These are phyloP conservation scores for Globisporangium mamillatum DNA, from an alignment of 352 stramenopile genomes.

Conservation along the genomic window DNA sequence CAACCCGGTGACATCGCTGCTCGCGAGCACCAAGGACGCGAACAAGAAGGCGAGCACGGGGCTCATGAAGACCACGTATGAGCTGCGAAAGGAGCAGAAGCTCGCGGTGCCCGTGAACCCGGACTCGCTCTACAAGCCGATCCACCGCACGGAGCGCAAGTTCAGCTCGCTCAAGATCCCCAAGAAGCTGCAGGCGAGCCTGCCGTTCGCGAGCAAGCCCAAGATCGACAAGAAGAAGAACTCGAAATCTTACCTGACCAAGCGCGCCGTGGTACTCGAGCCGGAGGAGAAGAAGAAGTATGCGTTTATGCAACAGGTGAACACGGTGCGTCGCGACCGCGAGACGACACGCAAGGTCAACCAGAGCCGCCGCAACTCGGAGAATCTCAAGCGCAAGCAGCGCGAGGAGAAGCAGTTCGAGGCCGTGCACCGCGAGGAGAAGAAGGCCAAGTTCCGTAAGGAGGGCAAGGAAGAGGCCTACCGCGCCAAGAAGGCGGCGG, in stretches of 20 bases:
- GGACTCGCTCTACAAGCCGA: conserved; percentile 98
- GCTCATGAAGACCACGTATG: conserved; percentile 95
- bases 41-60: conserved; percentile 47
- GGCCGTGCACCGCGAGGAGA: conserved; percentile 72
- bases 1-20: conserved; percentile 94
- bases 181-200: conserved; percentile 94
- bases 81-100: conserved; percentile 94
- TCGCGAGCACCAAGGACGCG: conserved; percentile 44
- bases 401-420: conserved; percentile 91
- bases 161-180: conserved; percentile 95
- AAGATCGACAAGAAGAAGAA: conserved; percentile 92
- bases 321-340: conserved; percentile 97
- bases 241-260: conserved; percentile 84
- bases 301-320: conserved; percentile 96
- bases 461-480: conserved; percentile 73
- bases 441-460: conserved; percentile 86
- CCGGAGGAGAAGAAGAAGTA: conserved; percentile 96
- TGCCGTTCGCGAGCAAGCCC: conserved; percentile 97
- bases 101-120: conserved; percentile 95
- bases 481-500: conserved; percentile 47
- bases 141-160: conserved; percentile 90
- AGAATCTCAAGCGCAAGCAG: conserved; percentile 91
- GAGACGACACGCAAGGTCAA: conserved; percentile 92
- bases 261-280: conserved; percentile 93
- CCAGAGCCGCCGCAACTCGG: conserved; percentile 80